These are phyloP conservation scores for Babesia ovis DNA, from an alignment of 169 alveolate species.

Conservation along the genomic window DNA sequence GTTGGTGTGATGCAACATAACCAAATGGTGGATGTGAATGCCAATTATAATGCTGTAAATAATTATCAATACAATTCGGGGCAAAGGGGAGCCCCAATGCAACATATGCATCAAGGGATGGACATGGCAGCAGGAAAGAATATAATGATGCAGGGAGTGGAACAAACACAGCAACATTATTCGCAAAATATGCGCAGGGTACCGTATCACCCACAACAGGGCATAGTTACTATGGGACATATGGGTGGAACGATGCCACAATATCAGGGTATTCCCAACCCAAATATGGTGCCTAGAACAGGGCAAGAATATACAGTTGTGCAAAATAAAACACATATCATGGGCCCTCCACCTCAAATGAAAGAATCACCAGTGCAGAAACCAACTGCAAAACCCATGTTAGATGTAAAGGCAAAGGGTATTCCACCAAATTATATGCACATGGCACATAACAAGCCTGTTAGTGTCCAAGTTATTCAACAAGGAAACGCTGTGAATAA, in stretches of 20 bases:
- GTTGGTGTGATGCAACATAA: conserved; percentile 9
- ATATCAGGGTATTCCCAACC: not conserved
- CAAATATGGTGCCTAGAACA: not conserved
- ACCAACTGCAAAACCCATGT: not conserved
- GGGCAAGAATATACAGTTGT: not conserved
- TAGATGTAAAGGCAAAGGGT: not conserved
- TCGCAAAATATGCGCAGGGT: not conserved
- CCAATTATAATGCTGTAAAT: not conserved
- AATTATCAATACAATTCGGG: not conserved
- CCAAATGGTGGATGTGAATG: not conserved
- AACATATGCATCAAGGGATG: not conserved
- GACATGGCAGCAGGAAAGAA: not conserved
- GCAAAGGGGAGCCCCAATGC: no score
- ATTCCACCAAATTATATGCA: not conserved
- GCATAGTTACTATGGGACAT: not conserved
- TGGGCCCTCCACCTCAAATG: not conserved
- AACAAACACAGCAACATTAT: not conserved
- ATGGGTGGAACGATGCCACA: not conserved
- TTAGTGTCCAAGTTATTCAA: not conserved
- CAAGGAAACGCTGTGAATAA: not conserved
- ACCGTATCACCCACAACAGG: not conserved
- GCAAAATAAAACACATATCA: not conserved
- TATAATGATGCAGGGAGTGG: not conserved
- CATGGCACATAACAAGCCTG: not conserved
- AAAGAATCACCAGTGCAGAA: not conserved